Percentiles rank a stretch among this genome's conserved stretches.
phyloP scores from a whole-genome alignment of 495 filamentous ascomycete genomes.

The Eremomyces bilateralis region DNA sequence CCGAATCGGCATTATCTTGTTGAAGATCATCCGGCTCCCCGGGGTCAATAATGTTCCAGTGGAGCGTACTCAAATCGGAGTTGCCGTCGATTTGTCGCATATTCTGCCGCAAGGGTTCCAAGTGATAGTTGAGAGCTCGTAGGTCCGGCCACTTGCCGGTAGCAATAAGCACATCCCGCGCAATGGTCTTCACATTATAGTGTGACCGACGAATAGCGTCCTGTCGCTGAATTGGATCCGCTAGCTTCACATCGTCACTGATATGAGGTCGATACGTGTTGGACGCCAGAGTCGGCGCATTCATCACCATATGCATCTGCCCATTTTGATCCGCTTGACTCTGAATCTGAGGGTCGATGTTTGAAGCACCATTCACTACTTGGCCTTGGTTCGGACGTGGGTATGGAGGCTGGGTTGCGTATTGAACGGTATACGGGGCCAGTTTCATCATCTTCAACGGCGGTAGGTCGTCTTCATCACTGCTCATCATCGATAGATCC shows the following conservation, averaged over 20 bases:
- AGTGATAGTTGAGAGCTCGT: constrained; percentile 34
- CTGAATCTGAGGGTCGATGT: neutral
- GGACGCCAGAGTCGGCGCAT: too few relatives aligned
- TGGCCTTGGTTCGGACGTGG: neutral
- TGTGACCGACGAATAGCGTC: constrained; percentile 23
- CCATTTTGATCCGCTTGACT: neutral
- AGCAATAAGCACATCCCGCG: constrained; percentile 40
- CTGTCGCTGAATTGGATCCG: constrained; percentile 23
- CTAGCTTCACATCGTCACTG: constrained; percentile 8
- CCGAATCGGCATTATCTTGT: neutral
- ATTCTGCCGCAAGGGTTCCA: constrained; percentile 23
- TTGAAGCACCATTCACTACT: too few relatives aligned
- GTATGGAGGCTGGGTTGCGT: neutral
- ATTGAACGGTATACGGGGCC: neutral
- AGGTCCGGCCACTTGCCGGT: constrained; percentile 36
- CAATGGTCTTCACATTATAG: constrained; percentile 43
- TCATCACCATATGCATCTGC: too few relatives aligned
- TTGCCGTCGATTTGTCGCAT: constrained; percentile 22
- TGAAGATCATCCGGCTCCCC: constrained; percentile 5
- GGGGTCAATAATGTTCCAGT: constrained; percentile 49
- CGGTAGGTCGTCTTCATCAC: constrained; percentile 17
- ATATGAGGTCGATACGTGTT: too few relatives aligned
- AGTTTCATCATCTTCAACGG: neutral
- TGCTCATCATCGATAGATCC: constrained; percentile 23
- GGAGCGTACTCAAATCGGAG: constrained; percentile 37